Evolutionary conservation across 352 stramenopile genomes (phyloP).

Genomic region (Globisporangium barbulae): DNA sequence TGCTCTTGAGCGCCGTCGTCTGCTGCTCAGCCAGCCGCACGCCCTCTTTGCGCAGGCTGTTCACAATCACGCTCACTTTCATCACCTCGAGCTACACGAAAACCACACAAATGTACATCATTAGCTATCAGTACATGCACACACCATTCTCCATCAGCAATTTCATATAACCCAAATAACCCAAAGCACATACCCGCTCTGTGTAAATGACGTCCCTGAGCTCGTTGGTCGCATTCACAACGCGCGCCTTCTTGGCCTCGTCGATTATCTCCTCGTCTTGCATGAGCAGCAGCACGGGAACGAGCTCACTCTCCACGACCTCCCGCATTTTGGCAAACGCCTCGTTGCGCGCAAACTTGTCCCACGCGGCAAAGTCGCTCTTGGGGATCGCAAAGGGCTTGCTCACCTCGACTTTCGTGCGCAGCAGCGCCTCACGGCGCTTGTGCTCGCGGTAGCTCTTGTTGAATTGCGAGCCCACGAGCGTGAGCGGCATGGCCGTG

Average conservation of each 20-base stretch:
- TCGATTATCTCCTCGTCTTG: conserved; percentile 45
- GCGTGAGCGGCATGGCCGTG: conserved; percentile 75
- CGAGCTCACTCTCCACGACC: conserved; percentile 30
- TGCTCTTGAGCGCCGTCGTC: conserved; percentile 62
- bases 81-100: conserved; percentile 57
- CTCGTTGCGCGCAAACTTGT: conserved; percentile 46
- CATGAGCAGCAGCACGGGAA: conserved; percentile 47
- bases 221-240: conserved; percentile 31
- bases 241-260: conserved; percentile 33
- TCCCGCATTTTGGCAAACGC: conserved; percentile 43
- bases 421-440: conserved; percentile 58
- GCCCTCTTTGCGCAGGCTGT: conserved; percentile 66
- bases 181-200: conserved; percentile 30
- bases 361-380: conserved; percentile 45
- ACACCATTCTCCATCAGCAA: not conserved
- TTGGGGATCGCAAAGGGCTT: conserved; percentile 50
- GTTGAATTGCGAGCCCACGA: conserved; percentile 81
- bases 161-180: not conserved
- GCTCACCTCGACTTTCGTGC: conserved; percentile 69
- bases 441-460: conserved; percentile 82
- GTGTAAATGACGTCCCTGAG: conserved; percentile 49
- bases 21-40: conserved; percentile 71
- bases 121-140: not conserved
- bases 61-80: conserved; percentile 54
- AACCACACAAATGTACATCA: not conserved